These are phyloP conservation scores for Blastocystis sp. DNA, from an alignment of 352 stramenopile species.

Conservation along the genomic window DNA sequence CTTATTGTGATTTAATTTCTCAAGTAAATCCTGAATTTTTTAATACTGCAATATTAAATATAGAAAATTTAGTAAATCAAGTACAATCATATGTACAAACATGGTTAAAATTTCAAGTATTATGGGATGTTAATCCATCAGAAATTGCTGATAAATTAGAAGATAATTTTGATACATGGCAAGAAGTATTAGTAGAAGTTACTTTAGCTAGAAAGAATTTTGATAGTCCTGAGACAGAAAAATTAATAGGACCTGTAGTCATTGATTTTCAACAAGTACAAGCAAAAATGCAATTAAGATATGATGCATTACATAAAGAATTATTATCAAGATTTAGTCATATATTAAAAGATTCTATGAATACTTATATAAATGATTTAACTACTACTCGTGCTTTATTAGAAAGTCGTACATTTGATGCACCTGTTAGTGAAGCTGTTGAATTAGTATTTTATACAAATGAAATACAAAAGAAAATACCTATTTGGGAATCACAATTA, in stretches of 20 bases:
- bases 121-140: slow-evolving; percentile 91
- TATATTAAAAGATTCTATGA: slow-evolving; percentile 73
- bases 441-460: slow-evolving; percentile 58
- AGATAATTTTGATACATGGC: slow-evolving; percentile 79
- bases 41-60: slow-evolving; percentile 53
- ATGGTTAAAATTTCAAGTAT: slow-evolving; percentile 90
- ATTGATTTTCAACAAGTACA: slow-evolving; percentile 73
- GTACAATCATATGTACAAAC: slow-evolving; percentile 71
- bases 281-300: slow-evolving; percentile 52
- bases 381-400: slow-evolving; percentile 48
- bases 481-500: slow-evolving; percentile 49
- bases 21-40: slow-evolving; percentile 46
- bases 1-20: slow-evolving; percentile 45
- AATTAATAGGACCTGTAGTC: slow-evolving; percentile 62
- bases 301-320: slow-evolving; percentile 97
- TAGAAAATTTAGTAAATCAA: slow-evolving; percentile 57
- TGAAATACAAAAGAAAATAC: slow-evolving; percentile 51
- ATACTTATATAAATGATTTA: slow-evolving; percentile 53
- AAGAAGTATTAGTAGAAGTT: slow-evolving; percentile 81
- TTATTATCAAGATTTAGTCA: slow-evolving; percentile 78
- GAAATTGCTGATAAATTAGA: slow-evolving; percentile 71
- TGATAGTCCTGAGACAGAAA: slow-evolving; percentile 66
- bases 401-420: slow-evolving; percentile 78
- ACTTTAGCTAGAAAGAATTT: slow-evolving; percentile 77
- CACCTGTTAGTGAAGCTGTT: slow-evolving; percentile 80